Base-by-base conservation (phyloP, 108 stramenopile genomes). In the Pseudonitzschia multistriata region DNA sequence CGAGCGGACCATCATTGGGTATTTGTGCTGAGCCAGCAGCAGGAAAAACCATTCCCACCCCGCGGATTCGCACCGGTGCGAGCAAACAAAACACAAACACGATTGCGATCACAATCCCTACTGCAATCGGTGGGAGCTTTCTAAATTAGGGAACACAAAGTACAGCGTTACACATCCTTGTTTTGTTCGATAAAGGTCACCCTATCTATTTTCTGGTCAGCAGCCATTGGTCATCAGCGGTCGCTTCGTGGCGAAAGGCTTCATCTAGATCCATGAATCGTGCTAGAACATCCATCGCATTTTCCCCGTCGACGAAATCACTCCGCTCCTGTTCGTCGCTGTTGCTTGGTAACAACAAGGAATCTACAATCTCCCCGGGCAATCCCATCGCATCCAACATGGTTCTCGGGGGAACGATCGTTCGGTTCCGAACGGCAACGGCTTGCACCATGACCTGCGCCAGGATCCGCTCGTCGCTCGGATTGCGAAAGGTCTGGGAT, bases 1-100 rank as follows among this genome's bases (percentile, higher is more conserved):
- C 37, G 86, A 87, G 53, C 73, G 86, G 45, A 87, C 86, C 29
- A 68, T 87, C 8, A 78, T 83, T 22, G 86, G 86, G 30, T 77
- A 66, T 39, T 63, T 74, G 35, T 64, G 49, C 21, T 72, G 62
- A 40, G 14, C 11, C 10, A 39, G 37, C 37, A 39, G 10, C 37
- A 10, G 37, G 10, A 39, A n/a, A n/a, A n/a, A n/a, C n/a, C n/a
- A n/a, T n/a, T n/a, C n/a, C n/a, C n/a, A n/a, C n/a, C n/a, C n/a
- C n/a, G n/a, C n/a, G 66, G 49, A 15, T 25, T 27, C 27, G 55
- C 27, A 30, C 21, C 14, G 3, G 27, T 56, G 3, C 21, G 27
- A 56, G 13, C 40, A 13, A 42, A 10, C 7, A 42, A 42, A 42
- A 10, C 40, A 13, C 7, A 42, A 13, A 13, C 10, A 42, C 40